Conservation (phyloP, 2,329 filamentous ascomycete species). For the Periglandula ipomoeae region DNA sequence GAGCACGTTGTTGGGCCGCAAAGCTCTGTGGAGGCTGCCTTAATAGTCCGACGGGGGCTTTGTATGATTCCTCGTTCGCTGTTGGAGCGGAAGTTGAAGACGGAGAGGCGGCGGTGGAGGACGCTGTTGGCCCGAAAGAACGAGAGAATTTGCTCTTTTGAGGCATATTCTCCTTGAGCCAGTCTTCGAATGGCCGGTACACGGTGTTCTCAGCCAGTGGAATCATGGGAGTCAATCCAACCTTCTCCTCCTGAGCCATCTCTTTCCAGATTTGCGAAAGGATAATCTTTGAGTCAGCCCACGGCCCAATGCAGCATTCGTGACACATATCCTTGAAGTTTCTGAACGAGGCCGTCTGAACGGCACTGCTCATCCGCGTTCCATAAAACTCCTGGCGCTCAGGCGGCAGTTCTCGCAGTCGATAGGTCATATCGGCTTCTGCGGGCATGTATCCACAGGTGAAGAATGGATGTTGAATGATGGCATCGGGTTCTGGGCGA, state of each 20-base stretch:
- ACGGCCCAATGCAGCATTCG: constrained; percentile 51
- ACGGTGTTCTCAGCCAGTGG: constrained; percentile 53
- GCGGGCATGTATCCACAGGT: constrained; percentile 64
- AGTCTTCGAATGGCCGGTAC: constrained; percentile 55
- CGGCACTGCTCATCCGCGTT: constrained; percentile 33
- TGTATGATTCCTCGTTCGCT: constrained; percentile 26
- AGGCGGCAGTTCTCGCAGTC: constrained; percentile 48
- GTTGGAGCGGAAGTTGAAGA: neutral
- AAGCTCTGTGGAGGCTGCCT: constrained; percentile 54
- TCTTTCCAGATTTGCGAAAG: constrained; percentile 55
- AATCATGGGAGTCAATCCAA: constrained; percentile 53
- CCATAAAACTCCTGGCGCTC: constrained; percentile 49
- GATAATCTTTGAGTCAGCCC: constrained; percentile 34
- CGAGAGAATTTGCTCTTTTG: constrained; percentile 5
- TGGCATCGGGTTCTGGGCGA: constrained; percentile 66
- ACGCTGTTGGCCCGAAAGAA: constrained; percentile 8
- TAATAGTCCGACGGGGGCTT: constrained; percentile 33
- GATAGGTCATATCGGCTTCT: constrained; percentile 47
- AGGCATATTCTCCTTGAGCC: constrained; percentile 40
- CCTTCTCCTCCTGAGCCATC: constrained; percentile 59
- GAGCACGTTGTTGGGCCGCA: constrained; percentile 55
- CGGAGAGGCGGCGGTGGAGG: constrained; percentile 6
- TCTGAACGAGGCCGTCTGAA: constrained; percentile 36
- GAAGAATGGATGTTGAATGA: constrained; percentile 76
- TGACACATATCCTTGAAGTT: constrained; percentile 50